phyloP scores from a whole-genome alignment of 352 stramenopile genomes.

The Globisporangium nagaii region DNA sequence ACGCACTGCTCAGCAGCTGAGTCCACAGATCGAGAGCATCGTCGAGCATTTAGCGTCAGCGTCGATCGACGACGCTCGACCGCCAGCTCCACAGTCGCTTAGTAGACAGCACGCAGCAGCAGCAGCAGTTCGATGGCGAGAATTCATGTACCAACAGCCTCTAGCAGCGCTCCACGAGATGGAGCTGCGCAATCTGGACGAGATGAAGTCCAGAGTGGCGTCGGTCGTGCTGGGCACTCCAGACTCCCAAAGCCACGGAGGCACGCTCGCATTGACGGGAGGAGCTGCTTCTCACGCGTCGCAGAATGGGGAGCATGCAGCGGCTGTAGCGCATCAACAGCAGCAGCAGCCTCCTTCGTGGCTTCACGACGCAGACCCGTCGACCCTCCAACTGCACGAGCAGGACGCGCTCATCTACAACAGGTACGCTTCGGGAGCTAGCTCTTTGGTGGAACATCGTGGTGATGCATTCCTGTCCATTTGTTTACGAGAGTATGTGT shows the following conservation, averaged over 20 bases:
- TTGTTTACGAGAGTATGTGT: not conserved
- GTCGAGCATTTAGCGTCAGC: conserved; percentile 1
- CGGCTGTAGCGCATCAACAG: not conserved
- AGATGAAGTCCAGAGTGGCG: conserved; percentile 16
- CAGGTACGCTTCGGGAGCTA: conserved; percentile 16
- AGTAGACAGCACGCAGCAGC: not conserved
- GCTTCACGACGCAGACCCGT: conserved; percentile 26
- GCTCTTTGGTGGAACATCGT: not conserved
- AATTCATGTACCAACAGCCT: conserved; percentile 29
- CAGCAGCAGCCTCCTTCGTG: conserved; percentile 11
- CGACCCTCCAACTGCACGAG: conserved; percentile 24
- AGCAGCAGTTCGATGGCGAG: not conserved
- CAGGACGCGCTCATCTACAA: conserved; percentile 38
- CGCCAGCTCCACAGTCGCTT: not conserved
- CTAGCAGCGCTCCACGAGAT: conserved; percentile 11
- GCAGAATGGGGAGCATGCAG: not conserved
- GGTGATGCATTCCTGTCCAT: too few species aligned
- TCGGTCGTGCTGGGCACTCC: conserved; percentile 10
- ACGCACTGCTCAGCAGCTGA: conserved; percentile 1
- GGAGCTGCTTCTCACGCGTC: too few species aligned
- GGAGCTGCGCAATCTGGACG: conserved; percentile 19
- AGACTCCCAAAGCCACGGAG: not conserved
- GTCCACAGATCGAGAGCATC: conserved; percentile 13
- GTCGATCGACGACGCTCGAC: not conserved
- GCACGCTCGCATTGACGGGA: not conserved